Percentiles rank a stretch among this genome's conserved stretches.
Conservation (phyloP, 2,329 filamentous ascomycete species). For the Tolypocladium amazonense region DNA sequence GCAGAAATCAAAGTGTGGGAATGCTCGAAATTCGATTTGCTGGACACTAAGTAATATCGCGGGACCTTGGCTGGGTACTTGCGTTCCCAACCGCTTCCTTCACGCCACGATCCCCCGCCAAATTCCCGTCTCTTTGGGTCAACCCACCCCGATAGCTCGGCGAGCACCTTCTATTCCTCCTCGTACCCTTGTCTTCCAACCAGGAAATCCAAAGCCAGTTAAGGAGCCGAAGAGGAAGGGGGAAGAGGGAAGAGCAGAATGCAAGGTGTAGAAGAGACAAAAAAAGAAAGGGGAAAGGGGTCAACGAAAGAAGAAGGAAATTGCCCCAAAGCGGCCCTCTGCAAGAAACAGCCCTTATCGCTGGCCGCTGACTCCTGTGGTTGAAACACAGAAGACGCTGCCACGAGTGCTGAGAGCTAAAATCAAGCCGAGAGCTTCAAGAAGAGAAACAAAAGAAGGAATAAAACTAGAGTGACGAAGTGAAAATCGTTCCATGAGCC, state of each 20-base stretch:
- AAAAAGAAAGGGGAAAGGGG: background rate
- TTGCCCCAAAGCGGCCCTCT: background rate
- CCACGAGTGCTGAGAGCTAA: background rate
- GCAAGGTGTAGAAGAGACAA: background rate
- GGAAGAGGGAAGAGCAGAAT: too few relatives aligned
- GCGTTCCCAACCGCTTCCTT: background rate
- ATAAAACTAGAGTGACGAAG: conserved; percentile 1
- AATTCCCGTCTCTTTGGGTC: background rate
- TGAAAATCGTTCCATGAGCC: background rate
- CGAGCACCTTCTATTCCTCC: background rate
- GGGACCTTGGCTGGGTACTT: background rate
- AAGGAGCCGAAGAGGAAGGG: background rate
- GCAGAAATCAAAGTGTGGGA: background rate
- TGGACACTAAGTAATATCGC: background rate
- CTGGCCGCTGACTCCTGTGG: background rate
- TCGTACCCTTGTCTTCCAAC: background rate
- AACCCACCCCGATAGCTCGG: background rate
- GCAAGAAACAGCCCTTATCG: background rate
- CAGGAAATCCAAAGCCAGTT: background rate
- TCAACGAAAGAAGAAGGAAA: background rate
- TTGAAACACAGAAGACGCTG: background rate
- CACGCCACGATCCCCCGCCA: background rate
- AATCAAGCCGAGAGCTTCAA: background rate
- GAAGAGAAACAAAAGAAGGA: background rate
- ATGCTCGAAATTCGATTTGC: background rate